phyloP scores from a whole-genome alignment of 2,329 filamentous ascomycete genomes.

The Penicillium sclerotiorum region DNA sequence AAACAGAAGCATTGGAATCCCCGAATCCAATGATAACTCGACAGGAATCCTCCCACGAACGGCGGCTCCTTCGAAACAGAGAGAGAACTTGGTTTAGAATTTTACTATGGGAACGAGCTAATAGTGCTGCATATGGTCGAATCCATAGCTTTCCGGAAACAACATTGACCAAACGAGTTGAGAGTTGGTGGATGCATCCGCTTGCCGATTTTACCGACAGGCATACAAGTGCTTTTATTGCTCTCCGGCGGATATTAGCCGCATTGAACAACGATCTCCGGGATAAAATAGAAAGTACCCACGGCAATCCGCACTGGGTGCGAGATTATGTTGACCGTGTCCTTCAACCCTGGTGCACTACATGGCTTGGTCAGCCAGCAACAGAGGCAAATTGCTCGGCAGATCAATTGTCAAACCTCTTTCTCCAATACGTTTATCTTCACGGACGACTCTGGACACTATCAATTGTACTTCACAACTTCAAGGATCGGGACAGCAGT shows the following conservation, averaged over 20 bases:
- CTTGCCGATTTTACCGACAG: constrained; percentile 31
- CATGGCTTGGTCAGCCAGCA: constrained; percentile 19
- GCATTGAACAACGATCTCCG: constrained; percentile 22
- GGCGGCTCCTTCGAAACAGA: constrained; percentile 27
- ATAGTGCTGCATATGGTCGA: constrained; percentile 31
- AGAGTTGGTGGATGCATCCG: constrained; percentile 32
- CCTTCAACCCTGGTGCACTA: constrained; percentile 25
- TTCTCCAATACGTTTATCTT: constrained; percentile 30
- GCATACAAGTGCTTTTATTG: constrained; percentile 33
- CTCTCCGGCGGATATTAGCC: constrained; percentile 24
- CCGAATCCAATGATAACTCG: not conserved
- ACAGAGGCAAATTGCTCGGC: not conserved
- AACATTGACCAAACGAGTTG: constrained; percentile 26
- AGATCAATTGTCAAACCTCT: constrained; percentile 20
- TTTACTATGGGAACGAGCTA: constrained; percentile 34
- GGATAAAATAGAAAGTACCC: constrained; percentile 9
- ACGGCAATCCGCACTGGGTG: constrained; percentile 28
- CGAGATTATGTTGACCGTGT: constrained; percentile 23
- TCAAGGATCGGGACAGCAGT: constrained; percentile 15
- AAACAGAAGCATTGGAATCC: too few species aligned
- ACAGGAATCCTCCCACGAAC: constrained; percentile 5
- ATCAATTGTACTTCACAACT: constrained; percentile 28
- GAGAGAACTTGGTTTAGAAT: constrained; percentile 37
- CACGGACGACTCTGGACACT: constrained; percentile 33
- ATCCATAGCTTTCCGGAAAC: constrained; percentile 33